Base-by-base conservation (phyloP, 1,284 basidiomycete species). In the Wolfiporia cocos region DNA sequence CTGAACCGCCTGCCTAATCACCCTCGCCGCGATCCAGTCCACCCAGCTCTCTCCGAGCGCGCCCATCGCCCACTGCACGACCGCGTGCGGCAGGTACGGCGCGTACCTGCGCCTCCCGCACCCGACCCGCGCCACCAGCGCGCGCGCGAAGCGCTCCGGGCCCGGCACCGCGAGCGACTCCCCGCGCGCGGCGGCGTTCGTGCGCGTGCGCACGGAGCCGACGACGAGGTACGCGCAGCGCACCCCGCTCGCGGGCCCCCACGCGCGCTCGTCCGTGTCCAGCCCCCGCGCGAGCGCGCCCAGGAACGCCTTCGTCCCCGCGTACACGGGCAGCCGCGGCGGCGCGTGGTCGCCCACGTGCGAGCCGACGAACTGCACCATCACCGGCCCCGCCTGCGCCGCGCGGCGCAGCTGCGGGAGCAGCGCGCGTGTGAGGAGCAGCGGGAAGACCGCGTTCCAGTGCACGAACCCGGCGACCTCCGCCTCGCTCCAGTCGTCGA, bases 331-430 rank as follows among this genome's bases (percentile, higher is more conserved):
- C 32, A 58, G 49, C 12, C 57, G 58, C 5, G 55, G 49, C 4
- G 55, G 52, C 17, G 47, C 37, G 44, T 53, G 37, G 46, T 57
- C 54, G 29, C 40, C 47, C 2, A 51, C 49, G 38, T 48, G 39
- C 11, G 58, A 60, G 43, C 58, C 56, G 38, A 55, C 47, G 51
- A 57, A 60, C 5, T 52, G 41, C 24, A 56, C 52, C 37, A 50
- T 43, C 23, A 54, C 56, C 28, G 58, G 58, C 9, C 55, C 54
- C 22, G 44, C 39, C 24, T 34, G 29, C 38, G 53, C 49, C 7
- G 48, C 41, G 37, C 44, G 40, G 29, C 58, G 58, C 11, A 60
- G 57, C 9, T 47, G 47, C 17, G 58, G 58, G 26, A 60, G 54
- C 42, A 60, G 52, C 0, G 46, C 51, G 43, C 52, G 57, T 5